These are phyloP conservation scores for Starmera caribaea DNA, from an alignment of 805 yeast genomes.

Conservation along the genomic window DNA sequence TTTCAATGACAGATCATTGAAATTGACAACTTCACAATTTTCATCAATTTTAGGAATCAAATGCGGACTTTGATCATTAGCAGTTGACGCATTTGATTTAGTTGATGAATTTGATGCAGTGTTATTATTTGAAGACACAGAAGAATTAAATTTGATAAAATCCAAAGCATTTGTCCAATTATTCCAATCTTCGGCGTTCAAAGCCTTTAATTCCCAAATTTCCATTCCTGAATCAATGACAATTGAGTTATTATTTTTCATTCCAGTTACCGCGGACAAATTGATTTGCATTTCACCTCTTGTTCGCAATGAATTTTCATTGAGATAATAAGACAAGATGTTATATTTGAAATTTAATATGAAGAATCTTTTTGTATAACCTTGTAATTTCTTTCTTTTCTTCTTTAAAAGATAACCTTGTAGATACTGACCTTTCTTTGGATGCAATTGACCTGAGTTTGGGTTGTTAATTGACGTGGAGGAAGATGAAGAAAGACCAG, in stretches of 20 bases:
- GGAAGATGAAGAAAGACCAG: constrained; percentile 10
- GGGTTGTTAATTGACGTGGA: constrained; percentile 11
- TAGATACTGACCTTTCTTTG: constrained; percentile 58
- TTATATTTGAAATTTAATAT: constrained; percentile 76
- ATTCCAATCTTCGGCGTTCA: constrained; percentile 53
- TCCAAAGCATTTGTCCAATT: constrained; percentile 81
- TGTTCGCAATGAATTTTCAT: constrained; percentile 58
- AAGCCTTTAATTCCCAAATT: constrained; percentile 79
- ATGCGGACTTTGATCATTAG: background rate
- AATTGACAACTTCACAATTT: background rate
- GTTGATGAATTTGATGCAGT: background rate
- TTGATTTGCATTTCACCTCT: constrained; percentile 90
- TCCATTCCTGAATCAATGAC: constrained; percentile 93
- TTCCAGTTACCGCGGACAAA: constrained; percentile 75
- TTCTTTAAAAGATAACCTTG: constrained; percentile 75
- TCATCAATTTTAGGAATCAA: background rate
- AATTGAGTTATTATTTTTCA: constrained; percentile 54
- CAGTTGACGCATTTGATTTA: background rate
- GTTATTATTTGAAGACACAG: background rate
- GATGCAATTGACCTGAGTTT: constrained; percentile 20
- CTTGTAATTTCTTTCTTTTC: constrained; percentile 77
- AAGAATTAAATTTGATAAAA: constrained; percentile 13
- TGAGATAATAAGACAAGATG: constrained; percentile 69
- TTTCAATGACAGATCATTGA: too few relatives aligned
- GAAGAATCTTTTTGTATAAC: constrained; percentile 79